These are phyloP conservation scores for Fusarium abutilonis DNA, from an alignment of 2,329 filamentous ascomycete species.

Conservation along the genomic window DNA sequence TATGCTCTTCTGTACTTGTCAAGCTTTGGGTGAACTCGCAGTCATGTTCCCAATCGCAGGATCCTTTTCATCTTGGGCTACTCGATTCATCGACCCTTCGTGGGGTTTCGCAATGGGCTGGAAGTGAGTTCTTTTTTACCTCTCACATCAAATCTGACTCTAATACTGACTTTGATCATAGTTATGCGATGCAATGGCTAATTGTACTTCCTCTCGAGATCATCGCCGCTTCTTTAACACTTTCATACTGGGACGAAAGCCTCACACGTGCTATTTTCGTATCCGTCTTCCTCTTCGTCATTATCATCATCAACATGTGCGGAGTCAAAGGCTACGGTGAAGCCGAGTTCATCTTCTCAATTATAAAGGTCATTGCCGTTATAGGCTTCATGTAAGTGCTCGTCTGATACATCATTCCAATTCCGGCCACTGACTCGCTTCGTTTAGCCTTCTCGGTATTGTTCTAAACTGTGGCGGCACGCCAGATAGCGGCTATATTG, in stretches of 20 bases:
- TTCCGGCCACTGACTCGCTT: slow-evolving; percentile 46
- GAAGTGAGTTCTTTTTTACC: slow-evolving; percentile 69
- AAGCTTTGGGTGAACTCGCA: slow-evolving; percentile 90
- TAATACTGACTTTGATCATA: slow-evolving; percentile 47
- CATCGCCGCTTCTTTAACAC: slow-evolving; percentile 84
- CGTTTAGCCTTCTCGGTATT: slow-evolving; percentile 77
- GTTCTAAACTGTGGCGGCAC: slow-evolving; percentile 86
- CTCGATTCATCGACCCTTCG: slow-evolving; percentile 89
- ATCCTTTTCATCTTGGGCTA: slow-evolving; percentile 92
- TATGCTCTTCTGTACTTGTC: slow-evolving; percentile 93
- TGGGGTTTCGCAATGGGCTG: slow-evolving; percentile 97
- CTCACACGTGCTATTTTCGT: slow-evolving; percentile 81
- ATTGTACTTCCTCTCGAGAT: slow-evolving; percentile 85
- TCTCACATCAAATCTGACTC: not conserved
- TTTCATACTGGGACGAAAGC: slow-evolving; percentile 77
- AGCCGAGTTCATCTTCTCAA: slow-evolving; percentile 86
- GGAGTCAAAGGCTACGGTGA: slow-evolving; percentile 91
- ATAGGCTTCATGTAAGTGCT: slow-evolving; percentile 82
- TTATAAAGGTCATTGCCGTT: slow-evolving; percentile 86
- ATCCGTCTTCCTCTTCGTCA: slow-evolving; percentile 78
- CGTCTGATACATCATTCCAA: not conserved
- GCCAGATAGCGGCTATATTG: slow-evolving; percentile 78
- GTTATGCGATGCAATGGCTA: slow-evolving; percentile 89
- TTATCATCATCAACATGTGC: slow-evolving; percentile 85
- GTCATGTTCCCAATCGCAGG: slow-evolving; percentile 91